These are phyloP conservation scores for Alternaria sp. DNA, from an alignment of 2,329 filamentous ascomycete species.

Conservation along the genomic window DNA sequence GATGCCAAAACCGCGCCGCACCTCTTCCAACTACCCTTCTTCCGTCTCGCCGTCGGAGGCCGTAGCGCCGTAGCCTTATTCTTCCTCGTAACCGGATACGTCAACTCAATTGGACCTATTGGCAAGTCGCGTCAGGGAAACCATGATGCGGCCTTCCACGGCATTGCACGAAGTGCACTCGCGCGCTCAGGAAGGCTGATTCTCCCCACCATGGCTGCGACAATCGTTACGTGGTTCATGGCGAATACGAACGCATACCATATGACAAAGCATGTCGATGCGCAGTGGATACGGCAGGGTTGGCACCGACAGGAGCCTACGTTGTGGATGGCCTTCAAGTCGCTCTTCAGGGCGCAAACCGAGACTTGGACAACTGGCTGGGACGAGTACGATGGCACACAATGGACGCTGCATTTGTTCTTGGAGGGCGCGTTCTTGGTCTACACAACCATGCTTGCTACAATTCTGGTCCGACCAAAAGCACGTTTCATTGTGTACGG, in stretches of 20 bases:
- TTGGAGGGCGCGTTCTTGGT: conserved; percentile 54
- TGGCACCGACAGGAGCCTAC: conserved; percentile 49
- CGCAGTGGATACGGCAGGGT: conserved; percentile 64
- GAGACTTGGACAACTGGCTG: conserved; percentile 52
- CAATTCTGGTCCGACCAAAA: conserved; percentile 49
- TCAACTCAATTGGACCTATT: conserved; percentile 69
- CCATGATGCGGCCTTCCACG: conserved; percentile 61
- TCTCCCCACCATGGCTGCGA: conserved; percentile 65
- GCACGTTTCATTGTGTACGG: conserved; percentile 47
- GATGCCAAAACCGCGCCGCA: conserved; percentile 57
- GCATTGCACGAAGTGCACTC: conserved; percentile 66
- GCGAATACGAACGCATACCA: conserved; percentile 66
- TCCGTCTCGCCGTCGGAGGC: conserved; percentile 66
- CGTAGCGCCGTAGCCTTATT: conserved; percentile 50
- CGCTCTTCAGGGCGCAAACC: conserved; percentile 41
- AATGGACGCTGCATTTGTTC: conserved; percentile 56
- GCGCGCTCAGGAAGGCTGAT: conserved; percentile 66
- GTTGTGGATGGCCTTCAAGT: conserved; percentile 41
- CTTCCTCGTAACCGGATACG: conserved; percentile 68
- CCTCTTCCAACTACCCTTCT: conserved; percentile 65
- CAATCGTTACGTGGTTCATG: conserved; percentile 63
- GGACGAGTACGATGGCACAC: conserved; percentile 54
- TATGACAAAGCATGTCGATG: conserved; percentile 64
- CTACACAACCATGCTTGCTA: conserved; percentile 54
- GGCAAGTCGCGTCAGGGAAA: conserved; percentile 63